These are phyloP conservation scores for Phytophthora crassamura DNA, from an alignment of 352 stramenopile genomes.

Conservation along the genomic window DNA sequence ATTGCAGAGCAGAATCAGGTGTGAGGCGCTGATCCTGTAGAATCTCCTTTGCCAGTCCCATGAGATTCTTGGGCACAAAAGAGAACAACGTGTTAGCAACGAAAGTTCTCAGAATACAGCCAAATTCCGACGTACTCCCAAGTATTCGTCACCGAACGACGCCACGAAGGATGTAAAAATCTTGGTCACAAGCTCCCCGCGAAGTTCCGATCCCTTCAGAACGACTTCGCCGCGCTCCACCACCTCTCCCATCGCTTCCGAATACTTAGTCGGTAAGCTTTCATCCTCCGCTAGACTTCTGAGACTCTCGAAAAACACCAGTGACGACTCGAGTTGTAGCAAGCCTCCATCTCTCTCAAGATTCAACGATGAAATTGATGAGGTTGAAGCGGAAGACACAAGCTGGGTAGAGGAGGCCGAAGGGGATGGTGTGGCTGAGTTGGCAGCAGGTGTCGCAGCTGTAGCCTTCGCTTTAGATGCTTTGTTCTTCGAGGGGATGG, in stretches of 20 bases:
- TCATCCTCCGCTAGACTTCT: slow-evolving; percentile 57
- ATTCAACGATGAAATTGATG: slow-evolving; percentile 53
- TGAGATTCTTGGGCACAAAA: slow-evolving; percentile 57
- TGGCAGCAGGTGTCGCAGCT: slow-evolving; percentile 8
- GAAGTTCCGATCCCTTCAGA: slow-evolving; percentile 71
- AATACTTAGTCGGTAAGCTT: slow-evolving; percentile 43
- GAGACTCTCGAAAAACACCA: slow-evolving; percentile 65
- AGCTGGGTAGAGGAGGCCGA: slow-evolving; percentile 39
- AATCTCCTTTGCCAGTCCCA: slow-evolving; percentile 56
- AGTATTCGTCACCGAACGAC: slow-evolving; percentile 71
- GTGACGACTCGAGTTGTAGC: slow-evolving; percentile 37
- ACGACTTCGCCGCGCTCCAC: slow-evolving; percentile 68
- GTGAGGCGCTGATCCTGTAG: slow-evolving; percentile 73
- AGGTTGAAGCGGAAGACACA: slow-evolving; percentile 22
- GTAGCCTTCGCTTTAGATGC: slow-evolving; percentile 31
- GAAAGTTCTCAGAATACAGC: not conserved
- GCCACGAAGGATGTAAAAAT: slow-evolving; percentile 66
- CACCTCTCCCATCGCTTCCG: slow-evolving; percentile 46
- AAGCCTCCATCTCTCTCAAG: slow-evolving; percentile 50
- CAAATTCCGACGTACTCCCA: slow-evolving; percentile 46
- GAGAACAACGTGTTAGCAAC: not conserved
- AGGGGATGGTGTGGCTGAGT: slow-evolving; percentile 17
- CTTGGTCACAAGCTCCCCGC: slow-evolving; percentile 72
- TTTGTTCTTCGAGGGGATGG: slow-evolving; percentile 38
- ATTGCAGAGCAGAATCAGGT: slow-evolving; percentile 65